Evolutionary conservation across 768 basidiomycete species (phyloP).

Genomic region (Scleroderma bovista): DNA sequence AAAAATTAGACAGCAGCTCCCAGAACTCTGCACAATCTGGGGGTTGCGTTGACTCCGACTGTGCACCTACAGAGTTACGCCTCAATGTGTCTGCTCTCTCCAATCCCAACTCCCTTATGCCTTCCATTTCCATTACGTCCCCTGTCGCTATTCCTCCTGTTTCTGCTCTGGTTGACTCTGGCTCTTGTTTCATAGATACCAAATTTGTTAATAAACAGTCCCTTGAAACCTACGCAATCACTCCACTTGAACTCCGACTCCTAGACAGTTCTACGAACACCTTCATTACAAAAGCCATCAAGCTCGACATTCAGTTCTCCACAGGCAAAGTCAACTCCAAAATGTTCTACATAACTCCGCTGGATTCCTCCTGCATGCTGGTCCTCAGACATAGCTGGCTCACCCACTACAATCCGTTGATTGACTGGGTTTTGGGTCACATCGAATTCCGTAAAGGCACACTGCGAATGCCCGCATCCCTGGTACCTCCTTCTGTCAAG

Average conservation of each 20-base stretch:
- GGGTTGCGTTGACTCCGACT: neutral
- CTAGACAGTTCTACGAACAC: neutral
- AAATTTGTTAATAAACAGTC: neutral
- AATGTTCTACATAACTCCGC: no score
- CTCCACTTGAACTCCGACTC: neutral
- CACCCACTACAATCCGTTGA: no score
- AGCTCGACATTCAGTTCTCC: no score
- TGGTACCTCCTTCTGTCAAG: no score
- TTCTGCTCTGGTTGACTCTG: neutral
- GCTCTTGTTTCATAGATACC: neutral
- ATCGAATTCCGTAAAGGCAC: no score
- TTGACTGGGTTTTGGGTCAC: no score
- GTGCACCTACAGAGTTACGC: neutral
- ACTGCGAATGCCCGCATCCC: no score
- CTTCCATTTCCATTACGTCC: no score
- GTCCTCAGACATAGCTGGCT: neutral
- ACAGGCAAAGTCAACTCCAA: no score
- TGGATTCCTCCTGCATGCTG: no score
- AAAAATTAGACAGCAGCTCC: constrained; percentile 4
- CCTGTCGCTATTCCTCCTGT: no score
- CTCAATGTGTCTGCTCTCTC: constrained; percentile 3
- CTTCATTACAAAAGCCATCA: no score
- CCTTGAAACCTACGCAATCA: neutral
- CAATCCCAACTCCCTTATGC: neutral
- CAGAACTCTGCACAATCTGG: neutral